Conservation (phyloP, 2,329 filamentous ascomycete genomes). For the Ceratocystis diversiconidia region DNA sequence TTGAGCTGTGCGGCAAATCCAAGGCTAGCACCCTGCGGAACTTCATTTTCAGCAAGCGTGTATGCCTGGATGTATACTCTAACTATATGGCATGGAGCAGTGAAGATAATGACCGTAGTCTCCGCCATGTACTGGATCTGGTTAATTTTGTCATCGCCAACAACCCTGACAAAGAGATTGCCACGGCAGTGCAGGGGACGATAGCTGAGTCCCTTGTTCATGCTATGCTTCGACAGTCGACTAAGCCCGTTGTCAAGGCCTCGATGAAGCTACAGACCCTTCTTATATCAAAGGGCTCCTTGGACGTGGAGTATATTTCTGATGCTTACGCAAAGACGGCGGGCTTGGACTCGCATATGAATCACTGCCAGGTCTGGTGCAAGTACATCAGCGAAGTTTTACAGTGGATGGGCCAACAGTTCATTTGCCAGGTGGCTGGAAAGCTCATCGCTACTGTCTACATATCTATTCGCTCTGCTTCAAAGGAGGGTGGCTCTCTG, state of each 20-base stretch:
- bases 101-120: conserved; percentile 48
- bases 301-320: conserved; percentile 35
- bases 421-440: conserved; percentile 45
- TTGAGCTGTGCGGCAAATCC: conserved; percentile 44
- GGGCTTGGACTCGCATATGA: conserved; percentile 21
- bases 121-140: conserved; percentile 48
- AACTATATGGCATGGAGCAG: conserved; percentile 56
- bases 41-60: conserved; percentile 39
- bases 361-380: conserved; percentile 36
- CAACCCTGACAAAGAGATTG: conserved; percentile 33
- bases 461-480: conserved; percentile 29
- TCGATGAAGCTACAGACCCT: conserved; percentile 53
- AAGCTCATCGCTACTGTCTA: conserved; percentile 47
- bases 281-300: conserved; percentile 46
- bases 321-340: conserved; percentile 29
- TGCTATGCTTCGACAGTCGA: conserved; percentile 45
- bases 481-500: conserved; percentile 20
- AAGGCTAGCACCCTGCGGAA: conserved; percentile 28
- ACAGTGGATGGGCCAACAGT: conserved; percentile 41
- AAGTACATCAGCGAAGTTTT: conserved; percentile 36
- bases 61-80: conserved; percentile 38
- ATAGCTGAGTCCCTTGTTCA: conserved; percentile 41
- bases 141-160: conserved; percentile 36
- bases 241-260: conserved; percentile 53
- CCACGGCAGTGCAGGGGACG: conserved; percentile 28